Evolutionary conservation across 768 basidiomycete species (phyloP), one percentile per base, ranked within the genome.

Genomic region (Boletus tylopilopsis): DNA sequence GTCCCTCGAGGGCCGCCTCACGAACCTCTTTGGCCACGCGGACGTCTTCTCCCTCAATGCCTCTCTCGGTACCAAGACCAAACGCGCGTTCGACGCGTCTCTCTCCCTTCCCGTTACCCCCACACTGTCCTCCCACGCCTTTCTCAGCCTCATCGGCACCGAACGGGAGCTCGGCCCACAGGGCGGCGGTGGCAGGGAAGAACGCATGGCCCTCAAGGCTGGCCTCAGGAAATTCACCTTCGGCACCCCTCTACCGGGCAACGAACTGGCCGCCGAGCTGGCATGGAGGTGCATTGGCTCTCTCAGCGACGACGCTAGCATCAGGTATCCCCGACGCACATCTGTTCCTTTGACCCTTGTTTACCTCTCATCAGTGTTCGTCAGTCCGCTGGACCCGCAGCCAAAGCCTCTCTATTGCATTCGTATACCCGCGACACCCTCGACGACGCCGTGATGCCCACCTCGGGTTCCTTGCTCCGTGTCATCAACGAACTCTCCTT

Each of bases 11-110:
- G 92, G 81, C 7, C 82, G 87, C 43, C 69, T 97, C 34, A 78
- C 89, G 13, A 98, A 98, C 67, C 79, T 87, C 5, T 87, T 98
- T 57, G 95, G 95, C 22, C 89, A 92, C 7, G 95, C 87, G 15
- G 95, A 99, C 68, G 80, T 81, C 0, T 73, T 98, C 42, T 87
- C 91, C 60, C 90, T 86, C 13, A 87, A 88, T 45, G 66, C 90
- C 11, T 81, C 94, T 1, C 73, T 87, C 16, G 95, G 94, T 0
- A 95, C 94, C 3, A 87, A 87, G 62, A 98, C 94, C 0, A 81
- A 83, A 49, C 82, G 84, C 46, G 82, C 94, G 0, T 94, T 90
- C 68, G 79, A 90, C 51, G 87, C 83, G 36, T 71, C 84, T 11
- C 66, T 87, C 2, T 74, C 77, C 0, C 71, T 81, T 0, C 90